These are phyloP conservation scores for Suhomyces faveliae DNA, from an alignment of 805 yeast species.

Conservation along the genomic window DNA sequence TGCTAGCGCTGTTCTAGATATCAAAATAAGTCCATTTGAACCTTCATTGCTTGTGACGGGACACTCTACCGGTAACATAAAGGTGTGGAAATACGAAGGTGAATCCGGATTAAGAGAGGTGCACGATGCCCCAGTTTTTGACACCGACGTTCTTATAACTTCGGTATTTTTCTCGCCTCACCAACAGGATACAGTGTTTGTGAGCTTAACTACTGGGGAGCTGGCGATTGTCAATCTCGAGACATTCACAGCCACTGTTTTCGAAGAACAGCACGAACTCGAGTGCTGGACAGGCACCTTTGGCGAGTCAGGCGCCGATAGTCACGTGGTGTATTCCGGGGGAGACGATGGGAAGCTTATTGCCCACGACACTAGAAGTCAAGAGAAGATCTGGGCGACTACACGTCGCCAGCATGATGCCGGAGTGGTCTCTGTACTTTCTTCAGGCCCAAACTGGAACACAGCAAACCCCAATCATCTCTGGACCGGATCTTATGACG, in stretches of 20 bases:
- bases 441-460: constrained; percentile 44
- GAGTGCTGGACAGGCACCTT: constrained; percentile 90
- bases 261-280: constrained; percentile 53
- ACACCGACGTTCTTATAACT: constrained; percentile 53
- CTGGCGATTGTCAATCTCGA: constrained; percentile 42
- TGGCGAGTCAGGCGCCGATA: constrained; percentile 53
- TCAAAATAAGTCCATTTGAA: constrained; percentile 64
- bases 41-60: constrained; percentile 52
- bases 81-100: constrained; percentile 52
- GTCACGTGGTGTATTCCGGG: constrained; percentile 71
- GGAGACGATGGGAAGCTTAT: constrained; percentile 83
- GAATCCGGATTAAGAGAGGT: constrained; percentile 17
- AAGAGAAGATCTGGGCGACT: constrained; percentile 39
- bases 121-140: constrained; percentile 44
- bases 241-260: constrained; percentile 15
- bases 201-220: constrained; percentile 71
- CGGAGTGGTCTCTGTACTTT: constrained; percentile 82
- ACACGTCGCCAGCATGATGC: constrained; percentile 72
- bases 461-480: constrained; percentile 43
- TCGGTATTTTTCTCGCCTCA: constrained; percentile 59
- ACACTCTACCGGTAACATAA: constrained; percentile 78
- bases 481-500: constrained; percentile 94
- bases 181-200: constrained; percentile 35
- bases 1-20: constrained; percentile 70
- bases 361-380: constrained; percentile 62